Evolutionary conservation across 75 land plant genomes (phyloP), one percentile per base, ranked within the genome.

Genomic region (Pinus taeda): DNA sequence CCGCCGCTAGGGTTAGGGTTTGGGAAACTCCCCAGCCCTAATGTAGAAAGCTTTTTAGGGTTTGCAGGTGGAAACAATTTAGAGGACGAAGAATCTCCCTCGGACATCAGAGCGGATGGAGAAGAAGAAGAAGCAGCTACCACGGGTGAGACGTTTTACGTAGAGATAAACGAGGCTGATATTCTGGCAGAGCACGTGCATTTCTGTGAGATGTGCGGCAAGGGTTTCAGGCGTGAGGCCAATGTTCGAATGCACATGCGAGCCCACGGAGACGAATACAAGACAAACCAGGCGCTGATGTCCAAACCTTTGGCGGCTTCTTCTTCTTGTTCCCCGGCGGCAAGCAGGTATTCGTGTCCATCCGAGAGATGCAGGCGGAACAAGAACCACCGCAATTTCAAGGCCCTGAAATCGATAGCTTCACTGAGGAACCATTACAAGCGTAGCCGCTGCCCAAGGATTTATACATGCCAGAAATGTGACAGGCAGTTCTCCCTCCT

Each of bases 181-280:
- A 78, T 94, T 24, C 74, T 92, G 30, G 97, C 93, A 6, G 94
- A 94, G 75, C 94, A 92, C 86, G 92, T 93, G 8, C 97, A 94
- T 73, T 94, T 90, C 79, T 94, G 97, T 64, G 89, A 90, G 59
- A 85, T 94, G 17, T 94, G 95, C 75, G 92, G 97, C 4, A 94
- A 94, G 63, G 97, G 97, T 29, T 94, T 94, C 0, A 26, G 26
- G 26, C 26, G 0, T 26, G 26, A 94, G 26, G 97, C 95, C 11
- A 94, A 94, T 73, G 61, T 94, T 57, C 81, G 97, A 60, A 94
- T 94, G 95, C 97, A 94, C 75, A 94, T 94, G 97, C 83, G 97
- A 57, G 95, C 96, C 18, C 97, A 94, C 26, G 97, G 97, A 0
- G 93, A 94, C 39, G 89, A 94, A 85, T 94, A 94, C 84, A 94